Percentiles rank a stretch among this genome's conserved stretches.
Evolutionary conservation across 345 rosid genomes (phyloP).

Genomic region (Corchorus capsularis): DNA sequence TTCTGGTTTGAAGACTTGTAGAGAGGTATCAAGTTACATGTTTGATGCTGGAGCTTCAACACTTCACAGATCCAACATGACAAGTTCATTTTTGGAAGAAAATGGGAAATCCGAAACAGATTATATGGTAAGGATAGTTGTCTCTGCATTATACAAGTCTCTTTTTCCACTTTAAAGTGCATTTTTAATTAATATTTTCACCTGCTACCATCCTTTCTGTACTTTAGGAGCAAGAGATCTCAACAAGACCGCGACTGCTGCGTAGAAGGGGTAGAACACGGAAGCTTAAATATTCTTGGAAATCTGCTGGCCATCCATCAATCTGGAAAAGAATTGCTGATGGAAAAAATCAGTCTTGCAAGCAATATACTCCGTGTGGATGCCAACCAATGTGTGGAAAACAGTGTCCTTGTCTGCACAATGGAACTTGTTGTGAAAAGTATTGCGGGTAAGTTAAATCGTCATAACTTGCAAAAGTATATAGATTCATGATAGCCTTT

Average conservation of each 20-base stretch:
- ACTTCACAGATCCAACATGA: constrained; percentile 55
- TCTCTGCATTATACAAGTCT: background rate
- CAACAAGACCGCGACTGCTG: constrained; percentile 49
- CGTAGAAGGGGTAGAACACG: constrained; percentile 74
- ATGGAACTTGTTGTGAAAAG: constrained; percentile 90
- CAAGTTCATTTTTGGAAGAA: constrained; percentile 62
- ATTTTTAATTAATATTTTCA: background rate
- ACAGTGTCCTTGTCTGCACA: constrained; percentile 69
- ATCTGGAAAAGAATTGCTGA: constrained; percentile 68
- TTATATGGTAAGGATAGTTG: constrained; percentile 42
- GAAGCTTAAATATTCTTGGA: constrained; percentile 92
- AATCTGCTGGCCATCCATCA: constrained; percentile 75
- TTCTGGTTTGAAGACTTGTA: constrained; percentile 93
- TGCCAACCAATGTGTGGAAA: constrained; percentile 84
- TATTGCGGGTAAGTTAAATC: constrained; percentile 81
- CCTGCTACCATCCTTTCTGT: constrained; percentile 6
- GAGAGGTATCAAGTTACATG: constrained; percentile 87
- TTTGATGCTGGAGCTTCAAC: constrained; percentile 63
- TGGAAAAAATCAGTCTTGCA: constrained; percentile 57
- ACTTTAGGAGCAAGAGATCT: constrained; percentile 75
- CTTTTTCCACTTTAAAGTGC: background rate
- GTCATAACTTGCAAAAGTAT: constrained; percentile 16
- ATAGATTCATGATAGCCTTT: background rate
- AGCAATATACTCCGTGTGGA: constrained; percentile 90
- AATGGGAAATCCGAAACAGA: constrained; percentile 60